Evolutionary conservation across 352 stramenopile species (phyloP).

Genomic region (Discostella stelligera): DNA sequence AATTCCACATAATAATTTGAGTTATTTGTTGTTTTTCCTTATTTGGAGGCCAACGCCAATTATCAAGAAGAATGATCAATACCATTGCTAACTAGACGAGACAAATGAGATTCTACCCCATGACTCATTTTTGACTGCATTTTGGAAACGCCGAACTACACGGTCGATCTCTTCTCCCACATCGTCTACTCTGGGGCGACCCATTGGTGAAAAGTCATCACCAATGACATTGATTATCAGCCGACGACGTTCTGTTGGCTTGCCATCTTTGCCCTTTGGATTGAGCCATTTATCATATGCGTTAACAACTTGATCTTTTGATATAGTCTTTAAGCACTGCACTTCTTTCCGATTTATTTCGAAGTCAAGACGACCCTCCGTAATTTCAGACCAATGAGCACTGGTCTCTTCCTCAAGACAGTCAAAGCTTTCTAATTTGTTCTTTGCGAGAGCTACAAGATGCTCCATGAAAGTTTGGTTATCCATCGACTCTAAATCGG

Average conservation of each 20-base stretch:
- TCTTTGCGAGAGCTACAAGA: slow-evolving; percentile 69
- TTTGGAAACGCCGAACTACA: slow-evolving; percentile 53
- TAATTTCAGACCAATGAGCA: slow-evolving; percentile 68
- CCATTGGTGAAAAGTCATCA: slow-evolving; percentile 38
- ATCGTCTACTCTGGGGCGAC: slow-evolving; percentile 38
- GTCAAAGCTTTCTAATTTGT: slow-evolving; percentile 79
- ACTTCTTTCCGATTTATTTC: slow-evolving; percentile 67
- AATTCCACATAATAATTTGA: neutral
- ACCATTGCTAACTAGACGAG: neutral
- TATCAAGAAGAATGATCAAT: slow-evolving; percentile 3
- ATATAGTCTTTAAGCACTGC: slow-evolving; percentile 58
- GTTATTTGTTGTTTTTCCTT: too few species aligned
- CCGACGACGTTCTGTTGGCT: slow-evolving; percentile 39
- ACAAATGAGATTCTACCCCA: slow-evolving; percentile 47
- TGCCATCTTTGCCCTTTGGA: slow-evolving; percentile 42
- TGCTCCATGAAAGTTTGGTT: slow-evolving; percentile 66
- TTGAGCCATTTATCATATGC: slow-evolving; percentile 72
- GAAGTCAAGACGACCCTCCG: slow-evolving; percentile 65
- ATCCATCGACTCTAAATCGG: slow-evolving; percentile 59
- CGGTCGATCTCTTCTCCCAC: slow-evolving; percentile 50
- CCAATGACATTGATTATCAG: slow-evolving; percentile 72
- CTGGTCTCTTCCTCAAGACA: slow-evolving; percentile 69
- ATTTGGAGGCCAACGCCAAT: too few species aligned
- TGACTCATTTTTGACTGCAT: slow-evolving; percentile 60
- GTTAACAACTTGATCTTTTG: slow-evolving; percentile 58